Evolutionary conservation across 1,284 basidiomycete species (phyloP).

Genomic region (Xerocomus cyaneibrunnescens): DNA sequence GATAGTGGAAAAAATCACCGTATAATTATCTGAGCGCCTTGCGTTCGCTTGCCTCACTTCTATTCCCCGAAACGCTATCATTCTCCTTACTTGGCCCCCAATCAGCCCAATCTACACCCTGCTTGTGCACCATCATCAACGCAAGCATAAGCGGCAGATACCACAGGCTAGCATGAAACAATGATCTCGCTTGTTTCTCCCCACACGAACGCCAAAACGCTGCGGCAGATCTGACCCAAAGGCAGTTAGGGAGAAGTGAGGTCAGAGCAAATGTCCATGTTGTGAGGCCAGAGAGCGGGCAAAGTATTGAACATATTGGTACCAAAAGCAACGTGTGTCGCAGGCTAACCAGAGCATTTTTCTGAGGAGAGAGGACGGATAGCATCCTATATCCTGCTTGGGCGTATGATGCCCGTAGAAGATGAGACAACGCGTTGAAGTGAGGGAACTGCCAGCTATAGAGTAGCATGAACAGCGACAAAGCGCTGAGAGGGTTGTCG

Average conservation of each 20-base stretch:
- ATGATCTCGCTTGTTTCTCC: conserved; percentile 78
- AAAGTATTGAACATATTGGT: conserved; percentile 78
- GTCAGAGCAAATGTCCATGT: conserved; percentile 86
- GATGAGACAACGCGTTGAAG: conserved; percentile 92
- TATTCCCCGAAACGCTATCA: background rate
- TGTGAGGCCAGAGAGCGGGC: conserved; percentile 86
- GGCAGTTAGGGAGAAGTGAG: conserved; percentile 72
- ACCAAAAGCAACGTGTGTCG: conserved; percentile 81
- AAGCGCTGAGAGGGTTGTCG: conserved; percentile 76
- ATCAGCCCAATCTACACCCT: conserved; percentile 70
- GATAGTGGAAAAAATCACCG: background rate
- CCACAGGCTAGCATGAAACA: conserved; percentile 88
- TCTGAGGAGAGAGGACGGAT: conserved; percentile 73
- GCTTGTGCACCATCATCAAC: conserved; percentile 94
- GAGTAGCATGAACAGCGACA: conserved; percentile 78
- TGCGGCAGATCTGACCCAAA: conserved; percentile 72
- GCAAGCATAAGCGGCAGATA: conserved; percentile 90
- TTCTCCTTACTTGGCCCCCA: conserved; percentile 39
- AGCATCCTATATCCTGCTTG: conserved; percentile 96
- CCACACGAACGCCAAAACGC: conserved; percentile 71
- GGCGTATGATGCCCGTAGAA: conserved; percentile 88
- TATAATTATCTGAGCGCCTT: background rate
- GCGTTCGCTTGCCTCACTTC: background rate
- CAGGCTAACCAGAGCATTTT: conserved; percentile 85
- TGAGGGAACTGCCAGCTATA: conserved; percentile 99